Evolutionary conservation across 2,329 filamentous ascomycete species (phyloP).

Genomic region (Fusarium nurragi): DNA sequence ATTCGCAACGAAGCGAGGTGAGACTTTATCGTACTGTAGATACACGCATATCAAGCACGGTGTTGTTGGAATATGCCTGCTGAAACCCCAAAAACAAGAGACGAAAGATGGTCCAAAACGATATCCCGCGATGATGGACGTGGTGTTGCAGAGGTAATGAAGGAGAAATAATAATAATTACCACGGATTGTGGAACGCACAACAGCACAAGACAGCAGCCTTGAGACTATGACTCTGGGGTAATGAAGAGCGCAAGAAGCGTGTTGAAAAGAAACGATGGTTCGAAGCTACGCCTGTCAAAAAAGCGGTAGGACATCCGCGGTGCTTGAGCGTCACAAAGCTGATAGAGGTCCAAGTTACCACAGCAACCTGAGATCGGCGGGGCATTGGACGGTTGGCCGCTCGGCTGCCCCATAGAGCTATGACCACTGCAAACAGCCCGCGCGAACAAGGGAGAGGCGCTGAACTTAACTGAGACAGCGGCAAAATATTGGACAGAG

Average conservation of each 20-base stretch:
- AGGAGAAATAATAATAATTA: constrained; percentile 18
- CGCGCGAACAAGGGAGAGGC: constrained; percentile 10
- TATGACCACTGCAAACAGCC: constrained; percentile 4
- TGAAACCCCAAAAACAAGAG: constrained; percentile 26
- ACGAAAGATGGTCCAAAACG: constrained; percentile 4
- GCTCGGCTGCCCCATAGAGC: constrained; percentile 25
- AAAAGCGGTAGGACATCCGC: constrained; percentile 38
- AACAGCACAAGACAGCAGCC: constrained; percentile 19
- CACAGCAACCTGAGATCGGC: constrained; percentile 26
- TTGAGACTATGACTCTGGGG: constrained; percentile 17
- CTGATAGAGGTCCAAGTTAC: constrained; percentile 15
- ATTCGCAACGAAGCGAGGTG: constrained; percentile 22
- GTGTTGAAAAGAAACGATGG: constrained; percentile 26
- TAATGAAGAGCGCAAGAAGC: constrained; percentile 25
- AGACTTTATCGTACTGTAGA: constrained; percentile 28
- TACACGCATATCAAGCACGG: constrained; percentile 40
- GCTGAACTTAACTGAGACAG: constrained; percentile 16
- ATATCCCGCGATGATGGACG: constrained; percentile 8
- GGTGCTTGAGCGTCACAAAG: constrained; percentile 31
- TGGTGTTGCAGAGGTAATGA: constrained; percentile 4
- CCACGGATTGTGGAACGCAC: constrained; percentile 13
- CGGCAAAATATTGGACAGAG: constrained; percentile 7
- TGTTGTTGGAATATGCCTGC: constrained; percentile 15
- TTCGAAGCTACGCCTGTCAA: constrained; percentile 37
- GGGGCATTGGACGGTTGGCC: constrained; percentile 11